Base-by-base conservation (phyloP, 108 stramenopile genomes). In the Nitzschia inconspicua region DNA sequence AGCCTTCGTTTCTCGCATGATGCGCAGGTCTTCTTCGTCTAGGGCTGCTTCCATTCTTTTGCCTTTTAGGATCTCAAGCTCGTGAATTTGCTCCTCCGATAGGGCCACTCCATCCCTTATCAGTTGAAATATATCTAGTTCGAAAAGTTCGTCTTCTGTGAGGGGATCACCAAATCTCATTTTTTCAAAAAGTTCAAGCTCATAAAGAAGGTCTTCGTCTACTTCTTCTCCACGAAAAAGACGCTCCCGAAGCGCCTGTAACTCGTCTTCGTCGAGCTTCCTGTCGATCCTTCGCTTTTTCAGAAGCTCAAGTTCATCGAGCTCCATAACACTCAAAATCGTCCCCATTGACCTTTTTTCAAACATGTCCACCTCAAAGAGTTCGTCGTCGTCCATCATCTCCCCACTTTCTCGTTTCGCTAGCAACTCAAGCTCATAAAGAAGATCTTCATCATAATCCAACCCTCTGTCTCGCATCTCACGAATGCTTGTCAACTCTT, bases 401-500 rank as follows among this genome's bases (percentile, higher is more conserved):
- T 31, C 43, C 18, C 29, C 53, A 2, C 29, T 19, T 30, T 32
- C 14, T 8, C 28, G 20, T 29, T 44, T 16, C 19, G 44, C 41
- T 9, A 53, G 24, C 20, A 61, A 35, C 19, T 69, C 68, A 26
- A 69, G 51, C 27, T 69, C 68, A 43, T 60, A 61, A 1, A 69
- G 42, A 28, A 44, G 19, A 53, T 56, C 11, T 10, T 11, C 41
- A 11, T 69, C 68, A 23, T 31, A 34, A 18, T 61, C 60, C 47
- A 44, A 59, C 6, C 47, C 57, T 10, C 16, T 23, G 27, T 48
- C 36, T 30, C 25, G 0, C 3, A 36, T 5, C 9, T 18, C 28
- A 11, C 39, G 32, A 11, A 59, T 30, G n/a, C n/a, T n/a, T n/a
- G n/a, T n/a, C n/a, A n/a, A n/a, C n/a, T n/a, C n/a, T n/a, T n/a